Conservation (phyloP, 768 basidiomycete species). For the Leccinum incarnatum region DNA sequence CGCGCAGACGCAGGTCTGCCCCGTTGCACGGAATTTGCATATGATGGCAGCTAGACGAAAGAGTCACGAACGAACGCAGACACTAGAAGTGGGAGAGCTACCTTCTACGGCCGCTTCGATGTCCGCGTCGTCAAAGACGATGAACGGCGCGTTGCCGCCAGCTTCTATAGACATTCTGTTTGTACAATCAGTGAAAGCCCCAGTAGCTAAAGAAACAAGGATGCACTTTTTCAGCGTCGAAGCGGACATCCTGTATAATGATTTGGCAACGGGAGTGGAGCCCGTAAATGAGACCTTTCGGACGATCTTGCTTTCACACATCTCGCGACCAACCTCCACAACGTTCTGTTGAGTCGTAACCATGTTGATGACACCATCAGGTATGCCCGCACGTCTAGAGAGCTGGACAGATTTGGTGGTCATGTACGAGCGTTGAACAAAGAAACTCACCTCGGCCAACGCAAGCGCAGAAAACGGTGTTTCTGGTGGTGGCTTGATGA, state of each 20-base stretch:
- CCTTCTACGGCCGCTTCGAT: constrained; percentile 90
- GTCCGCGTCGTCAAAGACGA: constrained; percentile 96
- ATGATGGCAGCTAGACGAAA: constrained; percentile 54
- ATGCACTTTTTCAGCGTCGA: constrained; percentile 80
- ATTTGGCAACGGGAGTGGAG: constrained; percentile 76
- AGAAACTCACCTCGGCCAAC: constrained; percentile 67
- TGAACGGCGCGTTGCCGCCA: constrained; percentile 94
- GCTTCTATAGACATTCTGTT: constrained; percentile 73
- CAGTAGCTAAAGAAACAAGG: background rate
- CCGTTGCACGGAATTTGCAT: constrained; percentile 78
- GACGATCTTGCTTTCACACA: constrained; percentile 85
- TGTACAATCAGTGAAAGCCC: constrained; percentile 1
- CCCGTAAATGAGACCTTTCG: constrained; percentile 94
- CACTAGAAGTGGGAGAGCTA: constrained; percentile 16
- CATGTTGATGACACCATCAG: constrained; percentile 93
- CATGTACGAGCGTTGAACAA: background rate
- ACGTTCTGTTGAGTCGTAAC: constrained; percentile 87
- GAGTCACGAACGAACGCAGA: background rate
- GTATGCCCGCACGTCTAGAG: constrained; percentile 84
- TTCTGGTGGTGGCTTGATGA: constrained; percentile 94
- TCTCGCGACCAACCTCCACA: constrained; percentile 84
- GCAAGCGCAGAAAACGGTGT: constrained; percentile 93
- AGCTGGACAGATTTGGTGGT: constrained; percentile 45
- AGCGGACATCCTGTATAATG: constrained; percentile 68
- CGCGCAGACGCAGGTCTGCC: constrained; percentile 85